Evolutionary conservation across 768 basidiomycete species (phyloP), one percentile per base, ranked within the genome.

Genomic region (Pisolithus orientalis): DNA sequence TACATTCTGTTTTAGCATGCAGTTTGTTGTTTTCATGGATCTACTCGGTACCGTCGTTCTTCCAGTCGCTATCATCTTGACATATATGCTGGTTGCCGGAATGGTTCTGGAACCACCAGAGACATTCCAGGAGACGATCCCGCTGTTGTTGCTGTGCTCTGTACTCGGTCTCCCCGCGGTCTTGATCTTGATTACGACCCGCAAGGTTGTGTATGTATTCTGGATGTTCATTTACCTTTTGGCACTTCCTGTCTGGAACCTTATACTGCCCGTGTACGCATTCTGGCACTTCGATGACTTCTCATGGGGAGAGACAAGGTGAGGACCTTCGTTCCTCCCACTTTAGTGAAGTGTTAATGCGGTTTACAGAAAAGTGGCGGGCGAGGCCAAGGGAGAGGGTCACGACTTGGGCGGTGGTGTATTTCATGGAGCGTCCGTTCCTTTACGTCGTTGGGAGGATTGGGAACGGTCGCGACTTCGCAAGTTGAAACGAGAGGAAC

Each of bases 231-330:
- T 94, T 64, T 98, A 99, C 74, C 80, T 99, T 11, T 52, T 84
- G 47, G 94, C 96, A 28, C 74, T 99, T 39, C 96, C 96, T 0
- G 78, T 99, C 29, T 99, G 96, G 96, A 97, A 97, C 68, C 88
- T 95, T 57, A 73, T 95, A 42, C 76, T 97, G 4, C 94, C 95
- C 10, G 74, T 96, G 8, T 99, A 99, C 70, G 88, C 94, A 13
- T 98, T 98, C 68, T 96, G 94, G 93, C 94, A 98, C 70, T 97
- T 99, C 68, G 95, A 98, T 58, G 96, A 99, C 70, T 98, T 99
- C 71, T 94, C 92, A 28, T 99, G 96, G 96, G 96, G 96, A 62
- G 93, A 97, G 71, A 99, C 96, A 17, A 84, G 94, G 91, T 91
- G 62, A 50, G 83, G 27, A 27, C 44, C 13, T 8, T 45, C 70